phyloP scores from a whole-genome alignment of 352 stramenopile genomes.

The Phytophthora sansomeana region DNA sequence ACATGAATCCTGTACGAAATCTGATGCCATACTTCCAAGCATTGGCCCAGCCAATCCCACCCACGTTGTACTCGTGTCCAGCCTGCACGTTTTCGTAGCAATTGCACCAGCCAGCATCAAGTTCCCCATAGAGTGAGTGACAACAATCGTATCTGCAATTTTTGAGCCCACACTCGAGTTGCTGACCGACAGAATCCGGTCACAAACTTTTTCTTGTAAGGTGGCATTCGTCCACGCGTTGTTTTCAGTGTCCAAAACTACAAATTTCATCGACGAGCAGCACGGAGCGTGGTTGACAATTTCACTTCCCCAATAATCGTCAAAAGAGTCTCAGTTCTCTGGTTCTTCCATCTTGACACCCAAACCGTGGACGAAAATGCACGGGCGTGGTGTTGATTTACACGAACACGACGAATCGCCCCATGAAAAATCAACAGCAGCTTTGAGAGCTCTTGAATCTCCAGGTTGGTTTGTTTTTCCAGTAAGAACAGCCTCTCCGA shows the following conservation, averaged over 20 bases:
- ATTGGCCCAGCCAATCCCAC: constrained; percentile 27
- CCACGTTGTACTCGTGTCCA: constrained; percentile 30
- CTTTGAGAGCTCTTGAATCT: neutral
- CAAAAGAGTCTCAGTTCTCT: neutral
- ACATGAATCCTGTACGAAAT: constrained; percentile 17
- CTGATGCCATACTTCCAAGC: constrained; percentile 22
- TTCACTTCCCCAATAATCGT: constrained; percentile 5
- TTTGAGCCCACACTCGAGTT: neutral
- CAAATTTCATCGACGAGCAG: constrained; percentile 20
- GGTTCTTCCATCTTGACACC: neutral
- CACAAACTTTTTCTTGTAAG: constrained; percentile 17
- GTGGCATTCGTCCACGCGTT: constrained; percentile 1
- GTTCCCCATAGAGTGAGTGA: constrained; percentile 23
- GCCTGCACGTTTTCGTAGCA: constrained; percentile 14
- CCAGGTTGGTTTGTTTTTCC: neutral
- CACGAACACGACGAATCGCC: constrained; percentile 4
- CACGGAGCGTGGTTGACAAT: constrained; percentile 4
- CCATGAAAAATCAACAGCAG: constrained; percentile 11
- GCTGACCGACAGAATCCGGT: constrained; percentile 3
- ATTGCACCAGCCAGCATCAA: constrained; percentile 25
- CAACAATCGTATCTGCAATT: constrained; percentile 22
- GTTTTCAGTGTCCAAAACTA: constrained; percentile 13
- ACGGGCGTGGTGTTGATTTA: constrained; percentile 11
- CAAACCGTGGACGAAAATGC: constrained; percentile 19
- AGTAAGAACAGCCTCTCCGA: neutral